phyloP scores from a whole-genome alignment of 331 rosid genomes.

The Saraca asoca region DNA sequence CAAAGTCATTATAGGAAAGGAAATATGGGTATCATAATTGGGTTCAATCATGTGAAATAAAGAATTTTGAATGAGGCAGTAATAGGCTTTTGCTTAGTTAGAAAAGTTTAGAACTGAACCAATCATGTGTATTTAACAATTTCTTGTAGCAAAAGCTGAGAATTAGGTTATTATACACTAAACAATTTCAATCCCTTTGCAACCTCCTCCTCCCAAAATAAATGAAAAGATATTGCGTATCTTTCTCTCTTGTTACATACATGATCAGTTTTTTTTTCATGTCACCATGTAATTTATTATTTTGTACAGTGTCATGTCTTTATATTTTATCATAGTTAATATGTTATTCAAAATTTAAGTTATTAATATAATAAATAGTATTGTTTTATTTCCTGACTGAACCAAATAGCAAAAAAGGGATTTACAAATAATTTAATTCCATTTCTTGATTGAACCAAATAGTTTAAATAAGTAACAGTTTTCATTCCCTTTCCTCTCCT shows the following conservation, averaged over 20 bases:
- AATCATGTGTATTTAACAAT: slow-evolving; percentile 40
- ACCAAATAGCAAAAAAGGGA: too few species aligned
- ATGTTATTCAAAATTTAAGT: too few species aligned
- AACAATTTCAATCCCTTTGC: background rate
- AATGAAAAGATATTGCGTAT: background rate
- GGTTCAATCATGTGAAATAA: slow-evolving; percentile 38
- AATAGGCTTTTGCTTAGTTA: slow-evolving; percentile 35
- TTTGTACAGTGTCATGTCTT: slow-evolving; percentile 2
- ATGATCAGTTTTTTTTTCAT: background rate
- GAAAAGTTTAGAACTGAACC: slow-evolving; percentile 41
- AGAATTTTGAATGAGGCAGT: slow-evolving; percentile 40
- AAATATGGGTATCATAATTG: slow-evolving; percentile 33
- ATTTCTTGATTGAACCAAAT: too few species aligned
- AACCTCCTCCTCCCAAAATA: background rate
- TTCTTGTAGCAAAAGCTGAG: slow-evolving; percentile 41
- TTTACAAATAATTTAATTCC: too few species aligned
- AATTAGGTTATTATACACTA: slow-evolving; percentile 36
- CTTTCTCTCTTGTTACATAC: slow-evolving; percentile 2
- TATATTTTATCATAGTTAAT: too few species aligned
- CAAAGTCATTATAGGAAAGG: slow-evolving; percentile 38
- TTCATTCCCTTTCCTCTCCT: too few species aligned
- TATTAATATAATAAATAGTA: too few species aligned
- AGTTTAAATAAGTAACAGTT: too few species aligned
- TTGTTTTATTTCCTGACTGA: too few species aligned
- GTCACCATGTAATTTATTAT: slow-evolving; percentile 9